Evolutionary conservation across 176 grass and related monocot genomes (phyloP).

Genomic region (Oryza meyeriana): DNA sequence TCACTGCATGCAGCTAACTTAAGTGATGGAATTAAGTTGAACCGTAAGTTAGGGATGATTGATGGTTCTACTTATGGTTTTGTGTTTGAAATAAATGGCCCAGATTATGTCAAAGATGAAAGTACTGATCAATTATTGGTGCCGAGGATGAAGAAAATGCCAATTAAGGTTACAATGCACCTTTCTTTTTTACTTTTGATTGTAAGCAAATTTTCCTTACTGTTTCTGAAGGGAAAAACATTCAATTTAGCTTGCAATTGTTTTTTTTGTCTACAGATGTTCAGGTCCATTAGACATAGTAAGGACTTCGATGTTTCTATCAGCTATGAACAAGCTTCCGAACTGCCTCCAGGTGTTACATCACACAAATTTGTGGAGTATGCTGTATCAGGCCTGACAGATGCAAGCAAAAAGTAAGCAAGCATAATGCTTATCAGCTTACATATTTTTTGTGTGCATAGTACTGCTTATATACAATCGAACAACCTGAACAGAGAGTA

Average conservation of each 20-base stretch:
- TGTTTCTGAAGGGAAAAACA: background rate
- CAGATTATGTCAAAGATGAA: slow-evolving; percentile 75
- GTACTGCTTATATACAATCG: background rate
- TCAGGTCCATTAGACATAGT: slow-evolving; percentile 82
- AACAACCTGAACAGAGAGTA: background rate
- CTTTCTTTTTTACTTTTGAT: background rate
- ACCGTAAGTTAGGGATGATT: slow-evolving; percentile 95
- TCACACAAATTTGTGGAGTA: slow-evolving; percentile 72
- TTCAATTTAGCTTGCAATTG: slow-evolving; percentile 1
- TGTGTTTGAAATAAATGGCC: slow-evolving; percentile 67
- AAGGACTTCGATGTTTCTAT: slow-evolving; percentile 93
- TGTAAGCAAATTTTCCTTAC: background rate
- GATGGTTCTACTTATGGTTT: slow-evolving; percentile 97
- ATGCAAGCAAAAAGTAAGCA: slow-evolving; percentile 77
- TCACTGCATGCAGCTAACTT: slow-evolving; percentile 97
- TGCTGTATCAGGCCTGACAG: slow-evolving; percentile 74
- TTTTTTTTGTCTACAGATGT: slow-evolving; percentile 62
- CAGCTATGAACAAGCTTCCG: slow-evolving; percentile 68
- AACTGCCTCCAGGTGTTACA: slow-evolving; percentile 80
- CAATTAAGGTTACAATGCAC: slow-evolving; percentile 63
- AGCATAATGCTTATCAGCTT: slow-evolving; percentile 3
- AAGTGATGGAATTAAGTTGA: slow-evolving; percentile 98
- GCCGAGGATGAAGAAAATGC: slow-evolving; percentile 97
- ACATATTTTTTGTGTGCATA: background rate
- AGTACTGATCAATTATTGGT: slow-evolving; percentile 67